phyloP scores from a whole-genome alignment of 2,329 filamentous ascomycete genomes.

The Arthrinium phaeospermum region DNA sequence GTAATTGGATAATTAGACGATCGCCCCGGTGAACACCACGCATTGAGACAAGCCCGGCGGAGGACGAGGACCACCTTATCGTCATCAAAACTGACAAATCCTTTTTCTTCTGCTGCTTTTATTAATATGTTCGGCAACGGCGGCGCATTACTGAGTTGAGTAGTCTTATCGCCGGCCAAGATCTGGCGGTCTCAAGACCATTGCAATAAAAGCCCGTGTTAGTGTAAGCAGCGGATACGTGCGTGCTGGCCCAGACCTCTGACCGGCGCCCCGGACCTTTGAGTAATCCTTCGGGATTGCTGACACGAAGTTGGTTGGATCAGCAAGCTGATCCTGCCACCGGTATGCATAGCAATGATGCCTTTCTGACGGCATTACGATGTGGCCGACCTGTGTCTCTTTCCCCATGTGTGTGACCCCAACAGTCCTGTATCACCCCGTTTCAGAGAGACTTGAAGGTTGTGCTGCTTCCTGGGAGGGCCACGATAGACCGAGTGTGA shows the following conservation, averaged over 20 bases:
- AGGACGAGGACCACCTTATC: slow-evolving; percentile 7
- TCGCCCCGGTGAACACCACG: slow-evolving; percentile 1
- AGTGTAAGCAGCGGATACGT: no score
- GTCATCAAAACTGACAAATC: neutral
- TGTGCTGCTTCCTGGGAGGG: neutral
- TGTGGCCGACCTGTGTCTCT: neutral
- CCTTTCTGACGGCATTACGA: neutral
- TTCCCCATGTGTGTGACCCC: neutral
- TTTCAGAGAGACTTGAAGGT: neutral
- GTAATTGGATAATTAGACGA: slow-evolving; percentile 4
- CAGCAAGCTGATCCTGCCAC: neutral
- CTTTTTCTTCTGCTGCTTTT: neutral
- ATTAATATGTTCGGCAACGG: neutral
- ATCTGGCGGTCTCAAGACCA: neutral
- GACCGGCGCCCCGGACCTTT: neutral
- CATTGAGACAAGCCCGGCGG: slow-evolving; percentile 5
- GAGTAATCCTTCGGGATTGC: neutral
- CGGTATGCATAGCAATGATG: neutral
- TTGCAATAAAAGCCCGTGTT: no score
- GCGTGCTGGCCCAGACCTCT: neutral
- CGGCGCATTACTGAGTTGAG: slow-evolving; percentile 5
- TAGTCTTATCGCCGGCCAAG: neutral
- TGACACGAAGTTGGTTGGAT: neutral
- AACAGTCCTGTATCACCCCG: neutral
- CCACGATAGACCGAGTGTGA: neutral